Evolutionary conservation across 768 basidiomycete species (phyloP).

Genomic region (Hygrophorus pudorinus): DNA sequence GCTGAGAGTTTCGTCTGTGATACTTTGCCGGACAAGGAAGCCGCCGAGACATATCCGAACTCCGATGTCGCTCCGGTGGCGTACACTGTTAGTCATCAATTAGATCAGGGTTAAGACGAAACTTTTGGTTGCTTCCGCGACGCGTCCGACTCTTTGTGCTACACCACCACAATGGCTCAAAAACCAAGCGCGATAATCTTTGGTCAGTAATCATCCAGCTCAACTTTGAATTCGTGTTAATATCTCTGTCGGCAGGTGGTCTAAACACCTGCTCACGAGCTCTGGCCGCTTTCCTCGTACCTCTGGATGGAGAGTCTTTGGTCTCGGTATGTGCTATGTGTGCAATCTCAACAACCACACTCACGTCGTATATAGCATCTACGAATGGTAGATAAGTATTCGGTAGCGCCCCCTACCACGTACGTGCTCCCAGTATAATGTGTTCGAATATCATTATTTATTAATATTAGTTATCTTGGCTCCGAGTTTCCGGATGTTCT

Average conservation of each 20-base stretch:
- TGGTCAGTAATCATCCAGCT: conserved; percentile 34
- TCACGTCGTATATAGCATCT: conserved; percentile 37
- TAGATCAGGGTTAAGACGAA: no score
- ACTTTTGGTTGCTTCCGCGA: neutral
- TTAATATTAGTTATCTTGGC: conserved; percentile 56
- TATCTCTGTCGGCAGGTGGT: conserved; percentile 43
- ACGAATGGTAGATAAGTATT: conserved; percentile 67
- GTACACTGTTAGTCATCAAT: no score
- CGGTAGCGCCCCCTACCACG: conserved; percentile 67
- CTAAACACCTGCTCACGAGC: conserved; percentile 71
- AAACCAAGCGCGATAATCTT: conserved; percentile 68
- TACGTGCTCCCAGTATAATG: conserved; percentile 21
- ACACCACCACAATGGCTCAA: conserved; percentile 23
- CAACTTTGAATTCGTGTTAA: neutral
- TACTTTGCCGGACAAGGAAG: no score
- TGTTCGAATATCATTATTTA: neutral
- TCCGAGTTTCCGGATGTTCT: conserved; percentile 63
- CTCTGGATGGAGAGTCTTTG: conserved; percentile 53
- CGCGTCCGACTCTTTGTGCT: conserved; percentile 5
- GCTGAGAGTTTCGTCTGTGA: no score
- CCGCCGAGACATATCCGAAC: neutral
- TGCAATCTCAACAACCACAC: conserved; percentile 10
- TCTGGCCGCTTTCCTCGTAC: conserved; percentile 59
- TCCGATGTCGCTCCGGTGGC: neutral
- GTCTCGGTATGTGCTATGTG: conserved; percentile 49